Conservation (phyloP, 441 rosid genomes). For the Pelargonium myrrhifolium region DNA sequence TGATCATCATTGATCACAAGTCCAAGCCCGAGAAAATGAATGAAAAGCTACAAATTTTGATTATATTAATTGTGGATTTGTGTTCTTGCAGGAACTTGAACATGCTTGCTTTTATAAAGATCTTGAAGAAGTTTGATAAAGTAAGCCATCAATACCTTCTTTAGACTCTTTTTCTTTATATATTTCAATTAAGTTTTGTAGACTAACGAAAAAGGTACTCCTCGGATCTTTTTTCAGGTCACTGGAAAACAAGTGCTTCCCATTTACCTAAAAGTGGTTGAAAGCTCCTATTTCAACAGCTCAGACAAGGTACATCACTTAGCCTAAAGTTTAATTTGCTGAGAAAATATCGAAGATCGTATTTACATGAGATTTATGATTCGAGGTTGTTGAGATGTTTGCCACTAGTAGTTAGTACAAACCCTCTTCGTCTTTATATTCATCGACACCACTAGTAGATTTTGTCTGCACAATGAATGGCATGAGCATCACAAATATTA, state of each 20-base stretch:
- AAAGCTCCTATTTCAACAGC: constrained; percentile 85
- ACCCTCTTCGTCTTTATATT: no score
- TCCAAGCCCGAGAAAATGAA: no score
- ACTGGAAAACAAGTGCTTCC: constrained; percentile 85
- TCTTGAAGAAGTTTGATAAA: constrained; percentile 87
- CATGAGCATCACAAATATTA: not conserved
- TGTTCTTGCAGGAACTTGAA: constrained; percentile 64
- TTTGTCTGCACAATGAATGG: no score
- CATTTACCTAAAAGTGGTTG: constrained; percentile 81
- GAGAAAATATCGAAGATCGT: no score
- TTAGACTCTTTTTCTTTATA: not conserved
- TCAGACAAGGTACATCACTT: constrained; percentile 66
- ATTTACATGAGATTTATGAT: no score
- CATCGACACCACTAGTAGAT: no score
- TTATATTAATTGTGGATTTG: not conserved
- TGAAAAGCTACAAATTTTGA: no score
- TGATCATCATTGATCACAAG: no score
- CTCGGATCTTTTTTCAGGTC: constrained; percentile 32
- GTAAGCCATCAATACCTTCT: constrained; percentile 27
- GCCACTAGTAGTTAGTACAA: no score
- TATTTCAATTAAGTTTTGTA: constrained; percentile 15
- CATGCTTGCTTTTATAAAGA: constrained; percentile 92
- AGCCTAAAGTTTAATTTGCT: no score
- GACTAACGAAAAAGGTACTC: constrained; percentile 11
- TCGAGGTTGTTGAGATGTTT: no score